Conservation (phyloP, 345 rosid species). For the Eucalyptus tenuipes region DNA sequence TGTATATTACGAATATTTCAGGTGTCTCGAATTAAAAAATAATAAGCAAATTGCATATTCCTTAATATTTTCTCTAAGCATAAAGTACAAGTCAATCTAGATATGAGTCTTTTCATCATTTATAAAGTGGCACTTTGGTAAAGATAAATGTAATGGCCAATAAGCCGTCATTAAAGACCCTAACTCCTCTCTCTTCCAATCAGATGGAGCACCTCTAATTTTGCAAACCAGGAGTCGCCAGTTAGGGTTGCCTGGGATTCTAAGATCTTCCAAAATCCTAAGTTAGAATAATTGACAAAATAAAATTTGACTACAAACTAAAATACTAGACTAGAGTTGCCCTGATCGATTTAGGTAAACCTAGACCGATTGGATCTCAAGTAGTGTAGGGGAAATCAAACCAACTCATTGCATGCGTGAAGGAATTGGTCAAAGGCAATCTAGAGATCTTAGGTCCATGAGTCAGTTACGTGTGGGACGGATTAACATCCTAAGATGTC, state of each 20-base stretch:
- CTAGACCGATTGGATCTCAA: not conserved
- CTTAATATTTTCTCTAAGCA: not conserved
- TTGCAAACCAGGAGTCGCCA: not conserved
- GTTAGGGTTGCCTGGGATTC: not conserved
- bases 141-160: not conserved
- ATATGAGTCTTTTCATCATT: not conserved
- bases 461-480: rapidly evolving
- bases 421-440: not conserved
- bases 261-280: not conserved
- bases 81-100: not conserved
- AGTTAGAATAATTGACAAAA: not conserved
- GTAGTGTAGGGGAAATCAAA: not conserved
- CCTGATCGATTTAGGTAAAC: not conserved
- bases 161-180: not conserved
- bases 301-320: not conserved
- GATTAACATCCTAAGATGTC: not conserved
- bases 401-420: not conserved
- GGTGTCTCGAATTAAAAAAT: not conserved
- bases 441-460: not conserved
- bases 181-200: not conserved
- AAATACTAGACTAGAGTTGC: not conserved
- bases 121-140: not conserved
- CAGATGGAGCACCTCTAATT: not conserved
- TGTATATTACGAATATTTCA: not conserved
- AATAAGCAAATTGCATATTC: not conserved